Evolutionary conservation across 352 stramenopile species (phyloP).

Genomic region (Pythium sukuiense): DNA sequence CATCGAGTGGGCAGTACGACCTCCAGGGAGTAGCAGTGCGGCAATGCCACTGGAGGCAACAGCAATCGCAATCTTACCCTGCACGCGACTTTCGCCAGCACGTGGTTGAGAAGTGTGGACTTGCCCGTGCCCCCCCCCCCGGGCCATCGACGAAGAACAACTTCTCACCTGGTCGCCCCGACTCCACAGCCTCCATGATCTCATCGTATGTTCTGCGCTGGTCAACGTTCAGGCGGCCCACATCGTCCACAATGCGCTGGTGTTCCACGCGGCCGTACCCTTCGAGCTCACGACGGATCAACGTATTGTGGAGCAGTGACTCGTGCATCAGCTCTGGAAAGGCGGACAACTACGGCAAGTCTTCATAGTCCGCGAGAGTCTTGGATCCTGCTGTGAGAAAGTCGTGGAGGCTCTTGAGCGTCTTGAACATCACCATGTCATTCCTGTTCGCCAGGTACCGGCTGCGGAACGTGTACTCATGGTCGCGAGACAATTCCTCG

Average conservation of each 20-base stretch:
- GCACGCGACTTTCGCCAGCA: conserved; percentile 27
- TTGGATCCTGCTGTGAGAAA: conserved; percentile 10
- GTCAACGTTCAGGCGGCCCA: background rate
- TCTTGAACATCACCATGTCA: conserved; percentile 7
- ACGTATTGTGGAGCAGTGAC: conserved; percentile 6
- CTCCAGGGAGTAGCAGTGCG: conserved; percentile 30
- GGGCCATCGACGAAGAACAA: conserved; percentile 33
- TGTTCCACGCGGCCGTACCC: no score
- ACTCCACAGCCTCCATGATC: conserved; percentile 9
- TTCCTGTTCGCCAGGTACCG: background rate
- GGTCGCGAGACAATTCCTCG: conserved; percentile 16
- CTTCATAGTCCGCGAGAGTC: conserved; percentile 6
- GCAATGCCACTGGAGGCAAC: conserved; percentile 37
- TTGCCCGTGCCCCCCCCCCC: conserved; percentile 35
- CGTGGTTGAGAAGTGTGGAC: conserved; percentile 9
- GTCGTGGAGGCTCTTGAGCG: conserved; percentile 14
- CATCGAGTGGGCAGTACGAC: conserved; percentile 33
- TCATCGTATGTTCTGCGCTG: conserved; percentile 24
- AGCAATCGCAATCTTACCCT: conserved; percentile 26
- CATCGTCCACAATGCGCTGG: background rate
- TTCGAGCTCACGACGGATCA: background rate
- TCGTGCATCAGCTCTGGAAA: conserved; percentile 6
- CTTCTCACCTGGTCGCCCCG: background rate
- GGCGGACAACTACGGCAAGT: conserved; percentile 12
- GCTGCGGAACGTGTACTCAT: background rate